Conservation (phyloP, 768 basidiomycete genomes). For the Suillus placidus region DNA sequence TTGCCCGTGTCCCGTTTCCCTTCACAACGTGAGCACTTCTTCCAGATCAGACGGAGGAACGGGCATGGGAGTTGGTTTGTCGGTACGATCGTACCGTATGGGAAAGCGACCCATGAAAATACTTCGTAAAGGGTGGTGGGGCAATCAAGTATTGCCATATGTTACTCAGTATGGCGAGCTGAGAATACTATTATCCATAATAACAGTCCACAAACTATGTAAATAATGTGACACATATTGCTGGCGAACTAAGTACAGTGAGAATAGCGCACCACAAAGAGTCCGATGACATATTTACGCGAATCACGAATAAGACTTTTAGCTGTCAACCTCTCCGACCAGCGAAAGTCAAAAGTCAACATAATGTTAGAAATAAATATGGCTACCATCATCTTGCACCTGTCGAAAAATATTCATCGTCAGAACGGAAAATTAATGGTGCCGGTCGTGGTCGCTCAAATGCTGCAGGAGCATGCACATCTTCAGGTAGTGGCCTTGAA, state of each 20-base stretch:
- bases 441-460: constrained; percentile 48
- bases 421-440: constrained; percentile 33
- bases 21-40: neutral
- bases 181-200: neutral
- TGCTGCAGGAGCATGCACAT: constrained; percentile 23
- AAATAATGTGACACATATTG: neutral
- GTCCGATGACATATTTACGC: neutral
- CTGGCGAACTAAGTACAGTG: neutral
- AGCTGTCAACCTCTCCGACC: constrained; percentile 5
- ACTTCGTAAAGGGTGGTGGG: neutral
- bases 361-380: constrained; percentile 2
- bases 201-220: neutral
- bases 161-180: neutral
- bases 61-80: neutral
- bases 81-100: neutral
- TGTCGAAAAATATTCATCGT: constrained; percentile 14
- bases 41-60: neutral
- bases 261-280: neutral
- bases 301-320: neutral
- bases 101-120: neutral
- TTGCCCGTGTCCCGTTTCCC: neutral
- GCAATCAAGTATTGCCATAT: too few species aligned
- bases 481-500: constrained; percentile 23
- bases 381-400: constrained; percentile 19
- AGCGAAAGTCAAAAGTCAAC: constrained; percentile 6